Evolutionary conservation across 345 rosid genomes (phyloP), one percentile per base, ranked within the genome.

Genomic region (Corchorus olitorius): DNA sequence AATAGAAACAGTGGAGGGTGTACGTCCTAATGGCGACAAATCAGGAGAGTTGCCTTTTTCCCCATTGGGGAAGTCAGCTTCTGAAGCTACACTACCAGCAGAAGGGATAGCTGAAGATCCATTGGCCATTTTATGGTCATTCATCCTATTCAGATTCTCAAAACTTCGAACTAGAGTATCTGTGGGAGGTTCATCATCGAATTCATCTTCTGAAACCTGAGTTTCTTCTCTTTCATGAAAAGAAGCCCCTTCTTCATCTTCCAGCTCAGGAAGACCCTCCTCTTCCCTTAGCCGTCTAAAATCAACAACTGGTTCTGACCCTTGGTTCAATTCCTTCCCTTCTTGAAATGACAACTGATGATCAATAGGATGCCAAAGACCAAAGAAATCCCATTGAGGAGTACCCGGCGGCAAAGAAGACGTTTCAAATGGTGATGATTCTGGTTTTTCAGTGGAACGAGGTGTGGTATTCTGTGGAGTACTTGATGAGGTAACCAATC

Each of bases 351-450:
- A 85, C 77, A 88, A 83, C 55, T 86, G 89, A 71, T 77, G 76
- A 76, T 91, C 97, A 34, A 83, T 82, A 19, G 97, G 94, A 80
- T 88, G 93, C 78, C 66, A 81, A 78, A 85, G 88, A 70, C 86
- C 91, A 84, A 96, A 93, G 82, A 81, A 96, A 86, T 96, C 99
- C 99, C 99, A 96, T 11, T 82, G 90, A 13, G 92, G 89, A 48
- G 88, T 81, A 78, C 84, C 92, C 59, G 92, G 67, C 4, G 91
- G 87, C 61, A 75, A 61, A 34, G 87, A 64, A 63, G 97, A 86
- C 77, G 78, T 87, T 75, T 91, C 92, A 73, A 77, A 77, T 41
- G 86, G 80, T 37, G 72, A 87, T 68, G 87, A 43, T 75, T 91
- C 92, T 37, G 86, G 81, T 72, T 82, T 86, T 71, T 76, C 89